A percentile compares a stretch with the other conserved stretches of the same genome.
Conservation (phyloP, 192 early-diverging fungal species). For the Chytriomyces sp. region DNA sequence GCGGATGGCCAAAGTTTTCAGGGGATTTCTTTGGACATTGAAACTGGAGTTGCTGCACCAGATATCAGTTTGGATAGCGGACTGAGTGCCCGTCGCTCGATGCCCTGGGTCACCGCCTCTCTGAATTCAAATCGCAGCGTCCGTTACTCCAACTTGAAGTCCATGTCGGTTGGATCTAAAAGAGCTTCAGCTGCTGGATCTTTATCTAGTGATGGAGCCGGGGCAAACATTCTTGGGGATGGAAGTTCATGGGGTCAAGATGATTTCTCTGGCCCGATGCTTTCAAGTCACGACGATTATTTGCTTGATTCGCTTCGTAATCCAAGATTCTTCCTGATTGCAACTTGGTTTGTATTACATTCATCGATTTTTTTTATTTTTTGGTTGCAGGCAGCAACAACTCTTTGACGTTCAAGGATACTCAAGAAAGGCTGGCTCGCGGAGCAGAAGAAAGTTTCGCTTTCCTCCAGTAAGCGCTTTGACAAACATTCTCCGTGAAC, state of each 20-base stretch:
- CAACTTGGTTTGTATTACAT: background rate
- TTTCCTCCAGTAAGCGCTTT: constrained; percentile 6
- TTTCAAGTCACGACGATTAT: background rate
- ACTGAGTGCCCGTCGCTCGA: background rate
- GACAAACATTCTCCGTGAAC: background rate
- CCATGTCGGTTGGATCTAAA: background rate
- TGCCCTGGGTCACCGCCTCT: background rate
- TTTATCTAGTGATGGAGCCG: background rate
- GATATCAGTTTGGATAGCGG: background rate
- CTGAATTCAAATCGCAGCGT: background rate
- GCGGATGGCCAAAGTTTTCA: background rate
- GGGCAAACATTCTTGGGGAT: background rate
- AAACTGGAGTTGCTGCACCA: too few relatives aligned
- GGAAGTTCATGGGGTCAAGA: background rate
- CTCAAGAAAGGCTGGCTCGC: background rate
- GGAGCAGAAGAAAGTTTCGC: constrained; percentile 15
- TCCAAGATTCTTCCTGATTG: background rate
- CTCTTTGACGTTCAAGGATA: background rate
- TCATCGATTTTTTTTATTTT: background rate
- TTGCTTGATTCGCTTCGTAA: background rate
- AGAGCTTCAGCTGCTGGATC: too few relatives aligned
- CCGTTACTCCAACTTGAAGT: background rate
- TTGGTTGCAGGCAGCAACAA: background rate
- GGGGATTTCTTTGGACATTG: too few relatives aligned
- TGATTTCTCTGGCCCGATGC: background rate